Percentiles rank a stretch among this genome's conserved stretches.
Evolutionary conservation across 2,329 filamentous ascomycete species (phyloP).

Genomic region (Ascochyta lentis): DNA sequence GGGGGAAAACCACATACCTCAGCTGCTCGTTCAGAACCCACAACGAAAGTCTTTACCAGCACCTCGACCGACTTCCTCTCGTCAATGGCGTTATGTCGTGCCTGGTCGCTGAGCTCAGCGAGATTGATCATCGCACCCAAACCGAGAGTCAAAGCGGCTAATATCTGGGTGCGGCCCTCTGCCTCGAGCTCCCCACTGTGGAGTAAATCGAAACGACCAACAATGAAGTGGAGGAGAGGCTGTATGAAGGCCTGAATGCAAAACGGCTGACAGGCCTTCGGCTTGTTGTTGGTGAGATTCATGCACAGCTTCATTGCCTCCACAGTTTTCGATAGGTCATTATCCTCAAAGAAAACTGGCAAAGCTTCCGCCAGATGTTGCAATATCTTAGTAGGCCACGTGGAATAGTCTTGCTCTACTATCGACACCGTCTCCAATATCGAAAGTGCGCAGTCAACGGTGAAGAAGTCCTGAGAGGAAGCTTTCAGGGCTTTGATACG

Average conservation of each 20-base stretch:
- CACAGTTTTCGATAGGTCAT: slow-evolving; percentile 34
- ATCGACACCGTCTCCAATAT: slow-evolving; percentile 60
- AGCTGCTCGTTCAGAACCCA: slow-evolving; percentile 68
- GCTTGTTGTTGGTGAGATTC: slow-evolving; percentile 85
- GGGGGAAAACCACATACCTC: slow-evolving; percentile 63
- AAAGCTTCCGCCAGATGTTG: slow-evolving; percentile 59
- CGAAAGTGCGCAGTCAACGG: slow-evolving; percentile 54
- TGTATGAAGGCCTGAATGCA: slow-evolving; percentile 61
- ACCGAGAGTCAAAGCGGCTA: slow-evolving; percentile 78
- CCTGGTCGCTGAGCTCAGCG: slow-evolving; percentile 74
- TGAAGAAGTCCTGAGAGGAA: slow-evolving; percentile 26
- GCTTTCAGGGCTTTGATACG: slow-evolving; percentile 24
- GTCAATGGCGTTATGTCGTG: slow-evolving; percentile 48
- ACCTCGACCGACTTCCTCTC: slow-evolving; percentile 60
- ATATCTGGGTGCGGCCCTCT: slow-evolving; percentile 59
- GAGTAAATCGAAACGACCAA: slow-evolving; percentile 32
- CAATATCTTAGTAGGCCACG: slow-evolving; percentile 56
- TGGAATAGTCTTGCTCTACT: slow-evolving; percentile 50
- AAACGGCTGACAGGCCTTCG: slow-evolving; percentile 72
- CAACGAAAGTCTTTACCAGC: slow-evolving; percentile 71
- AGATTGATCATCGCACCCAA: slow-evolving; percentile 88
- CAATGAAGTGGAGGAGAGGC: slow-evolving; percentile 42
- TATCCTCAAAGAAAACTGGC: slow-evolving; percentile 35
- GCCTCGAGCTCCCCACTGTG: slow-evolving; percentile 48
- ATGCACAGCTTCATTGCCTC: slow-evolving; percentile 74